Evolutionary conservation across 73 alveolate genomes (phyloP), one percentile per base, ranked within the genome.

Genomic region (Paramecium sonneborni): DNA sequence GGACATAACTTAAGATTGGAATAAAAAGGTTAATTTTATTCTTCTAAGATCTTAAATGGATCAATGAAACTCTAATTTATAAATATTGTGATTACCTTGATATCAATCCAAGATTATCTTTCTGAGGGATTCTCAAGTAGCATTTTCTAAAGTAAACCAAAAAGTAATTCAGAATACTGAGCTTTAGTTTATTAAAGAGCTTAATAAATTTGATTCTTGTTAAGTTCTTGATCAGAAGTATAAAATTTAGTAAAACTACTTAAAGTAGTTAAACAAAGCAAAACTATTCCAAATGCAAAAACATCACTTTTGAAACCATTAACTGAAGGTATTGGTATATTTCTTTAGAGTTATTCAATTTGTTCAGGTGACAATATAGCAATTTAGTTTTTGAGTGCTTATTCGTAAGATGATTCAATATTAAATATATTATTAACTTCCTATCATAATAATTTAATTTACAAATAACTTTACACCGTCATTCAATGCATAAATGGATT

Each of bases 31-130:
- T 62, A 62, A 30, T 12, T 6, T 0, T 62, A 23, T 30, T 62
- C 46, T 24, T 62, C 48, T 11, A 62, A 34, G 20, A 24, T 21
- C 11, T 24, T 62, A 62, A 62, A 62, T 30, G 82, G 82, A 6
- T 62, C 21, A 34, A 62, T 62, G 48, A 62, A 62, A 5, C 23
- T 30, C 82, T 62, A 12, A 62, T 12, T 11, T 24, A 20, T 15
- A 9, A 30, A 12, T 14, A 62, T 14, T 62, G n/a, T 9, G 8
- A 30, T 62, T 62, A 62, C 82, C 23, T 62, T 62, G 14, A 62
- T 62, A 62, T 62, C 82, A 5, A 62, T 62, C 82, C 82, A 62
- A 11, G 48, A 30, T 62, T 62, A 11, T 62, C 82, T 62, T 62
- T 62, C 38, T 21, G n/a, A 26, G 1, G 82, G 82, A 24, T 62